These are phyloP conservation scores for Didymella arachidicola DNA, from an alignment of 2,329 filamentous ascomycete species.

Conservation along the genomic window DNA sequence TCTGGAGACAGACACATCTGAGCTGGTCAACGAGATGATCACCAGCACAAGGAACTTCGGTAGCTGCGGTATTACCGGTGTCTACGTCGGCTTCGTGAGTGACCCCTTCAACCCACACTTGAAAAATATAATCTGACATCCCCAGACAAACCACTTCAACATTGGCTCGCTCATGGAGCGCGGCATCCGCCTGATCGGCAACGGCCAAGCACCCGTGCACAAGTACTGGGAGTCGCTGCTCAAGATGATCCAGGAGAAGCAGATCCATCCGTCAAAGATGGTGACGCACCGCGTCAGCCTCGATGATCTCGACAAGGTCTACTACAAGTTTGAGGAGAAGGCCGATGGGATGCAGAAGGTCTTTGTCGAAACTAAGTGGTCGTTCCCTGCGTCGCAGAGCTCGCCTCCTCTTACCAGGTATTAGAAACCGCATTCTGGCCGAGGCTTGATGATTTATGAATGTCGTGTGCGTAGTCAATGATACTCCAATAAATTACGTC, in stretches of 20 bases:
- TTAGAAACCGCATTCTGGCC: slow-evolving; percentile 9
- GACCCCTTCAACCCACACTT: neutral
- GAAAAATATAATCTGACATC: neutral
- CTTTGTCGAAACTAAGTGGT: slow-evolving; percentile 69
- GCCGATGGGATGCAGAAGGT: slow-evolving; percentile 83
- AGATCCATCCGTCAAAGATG: slow-evolving; percentile 81
- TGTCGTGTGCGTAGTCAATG: slow-evolving; percentile 3
- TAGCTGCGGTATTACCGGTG: slow-evolving; percentile 78
- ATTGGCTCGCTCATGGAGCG: slow-evolving; percentile 86
- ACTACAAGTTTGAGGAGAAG: slow-evolving; percentile 71
- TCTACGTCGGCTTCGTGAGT: slow-evolving; percentile 67
- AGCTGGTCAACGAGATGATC: slow-evolving; percentile 82
- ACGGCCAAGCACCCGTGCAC: slow-evolving; percentile 76
- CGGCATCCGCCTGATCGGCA: slow-evolving; percentile 78
- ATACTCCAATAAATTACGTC: slow-evolving; percentile 2
- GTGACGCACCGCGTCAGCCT: slow-evolving; percentile 74
- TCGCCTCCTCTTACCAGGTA: slow-evolving; percentile 61
- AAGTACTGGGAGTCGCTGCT: slow-evolving; percentile 85
- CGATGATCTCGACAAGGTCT: slow-evolving; percentile 61
- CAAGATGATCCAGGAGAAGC: slow-evolving; percentile 68
- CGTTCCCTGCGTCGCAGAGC: slow-evolving; percentile 59
- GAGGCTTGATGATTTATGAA: neutral
- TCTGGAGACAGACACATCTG: slow-evolving; percentile 83
- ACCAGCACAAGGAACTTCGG: slow-evolving; percentile 76
- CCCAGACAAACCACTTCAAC: slow-evolving; percentile 79